A percentile compares a stretch with the other conserved stretches of the same genome.
These are phyloP conservation scores for Westerdykella sp. DNA, from an alignment of 2,329 filamentous ascomycete genomes.

Conservation along the genomic window DNA sequence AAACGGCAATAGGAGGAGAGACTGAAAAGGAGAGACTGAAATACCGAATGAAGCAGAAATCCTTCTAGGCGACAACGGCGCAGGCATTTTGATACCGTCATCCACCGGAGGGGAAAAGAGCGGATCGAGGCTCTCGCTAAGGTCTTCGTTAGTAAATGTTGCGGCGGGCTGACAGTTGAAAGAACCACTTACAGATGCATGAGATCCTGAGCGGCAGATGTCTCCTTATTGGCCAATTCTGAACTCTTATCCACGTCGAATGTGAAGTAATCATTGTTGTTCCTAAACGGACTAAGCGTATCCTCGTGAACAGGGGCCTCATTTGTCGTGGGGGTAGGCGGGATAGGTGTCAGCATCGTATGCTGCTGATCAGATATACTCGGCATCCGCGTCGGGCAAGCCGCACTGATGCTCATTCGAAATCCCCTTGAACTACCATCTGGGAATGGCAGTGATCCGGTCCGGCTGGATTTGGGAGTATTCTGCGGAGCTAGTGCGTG, in stretches of 20 bases:
- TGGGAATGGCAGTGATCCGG: constrained; percentile 25
- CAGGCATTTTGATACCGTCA: constrained; percentile 13
- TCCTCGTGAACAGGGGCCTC: constrained; percentile 16
- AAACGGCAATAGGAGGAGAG: background rate
- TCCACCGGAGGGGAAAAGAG: constrained; percentile 19
- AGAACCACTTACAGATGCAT: constrained; percentile 22
- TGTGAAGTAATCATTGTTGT: constrained; percentile 25
- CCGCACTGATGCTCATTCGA: constrained; percentile 25
- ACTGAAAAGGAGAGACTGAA: constrained; percentile 5
- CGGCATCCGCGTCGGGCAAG: constrained; percentile 38
- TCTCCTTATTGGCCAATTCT: constrained; percentile 9
- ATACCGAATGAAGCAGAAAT: constrained; percentile 19
- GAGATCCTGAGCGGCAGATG: constrained; percentile 10
- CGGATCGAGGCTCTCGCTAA: constrained; percentile 26
- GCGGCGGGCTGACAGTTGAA: background rate
- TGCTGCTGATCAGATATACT: constrained; percentile 22
- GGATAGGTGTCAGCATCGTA: constrained; percentile 35
- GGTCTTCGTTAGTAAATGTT: constrained; percentile 3
- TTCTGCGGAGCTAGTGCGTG: constrained; percentile 12
- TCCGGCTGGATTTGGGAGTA: constrained; percentile 7
- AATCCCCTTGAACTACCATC: constrained; percentile 28
- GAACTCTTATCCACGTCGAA: constrained; percentile 18
- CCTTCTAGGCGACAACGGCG: constrained; percentile 14
- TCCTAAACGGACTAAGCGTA: constrained; percentile 36
- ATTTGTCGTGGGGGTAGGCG: constrained; percentile 36